Conservation (phyloP, 2,329 filamentous ascomycete genomes). For the Alternaria arbusti region DNA sequence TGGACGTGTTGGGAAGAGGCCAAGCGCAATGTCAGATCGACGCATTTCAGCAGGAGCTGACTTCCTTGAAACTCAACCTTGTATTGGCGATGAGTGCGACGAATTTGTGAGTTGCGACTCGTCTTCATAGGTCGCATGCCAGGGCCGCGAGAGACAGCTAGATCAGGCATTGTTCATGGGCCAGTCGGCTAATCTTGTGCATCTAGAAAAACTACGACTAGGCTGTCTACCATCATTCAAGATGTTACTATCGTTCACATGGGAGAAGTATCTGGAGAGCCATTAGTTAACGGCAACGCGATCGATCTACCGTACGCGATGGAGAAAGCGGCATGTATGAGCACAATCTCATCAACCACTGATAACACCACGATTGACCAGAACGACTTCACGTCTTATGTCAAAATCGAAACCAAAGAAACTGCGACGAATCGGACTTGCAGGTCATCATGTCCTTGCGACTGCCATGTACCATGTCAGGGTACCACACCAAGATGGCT, state of each 20-base stretch:
- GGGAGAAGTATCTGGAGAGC: rapidly evolving
- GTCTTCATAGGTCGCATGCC: no score
- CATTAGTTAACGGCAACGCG: rapidly evolving
- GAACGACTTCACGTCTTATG: neutral
- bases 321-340: neutral
- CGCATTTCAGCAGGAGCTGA: neutral
- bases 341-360: neutral
- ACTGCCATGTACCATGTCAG: neutral
- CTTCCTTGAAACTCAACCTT: neutral
- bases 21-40: neutral
- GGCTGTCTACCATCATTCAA: neutral
- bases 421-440: neutral
- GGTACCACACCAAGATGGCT: neutral
- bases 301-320: neutral
- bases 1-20: neutral
- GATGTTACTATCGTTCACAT: rapidly evolving
- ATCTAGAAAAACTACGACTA: rapidly evolving
- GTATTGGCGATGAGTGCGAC: neutral
- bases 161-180: neutral
- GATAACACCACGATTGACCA: neutral
- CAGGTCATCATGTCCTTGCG: neutral
- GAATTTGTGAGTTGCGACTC: neutral
- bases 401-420: neutral
- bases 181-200: neutral
- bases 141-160: neutral